A percentile compares a stretch with the other conserved stretches of the same genome.
phyloP scores from a whole-genome alignment of 2,329 filamentous ascomycete genomes.

The Fulvia fulva region DNA sequence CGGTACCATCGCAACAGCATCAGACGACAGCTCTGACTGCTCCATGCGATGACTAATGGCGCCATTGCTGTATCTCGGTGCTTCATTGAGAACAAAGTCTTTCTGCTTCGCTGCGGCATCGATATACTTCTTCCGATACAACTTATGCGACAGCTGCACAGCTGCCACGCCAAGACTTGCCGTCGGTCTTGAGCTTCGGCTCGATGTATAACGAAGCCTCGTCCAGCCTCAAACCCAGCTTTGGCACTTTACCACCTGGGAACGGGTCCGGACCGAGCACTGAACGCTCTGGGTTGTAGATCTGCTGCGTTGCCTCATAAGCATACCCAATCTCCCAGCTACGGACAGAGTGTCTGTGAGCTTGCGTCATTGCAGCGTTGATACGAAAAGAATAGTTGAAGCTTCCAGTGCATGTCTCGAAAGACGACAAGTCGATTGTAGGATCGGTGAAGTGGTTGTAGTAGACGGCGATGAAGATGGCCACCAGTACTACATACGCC shows the following conservation, averaged over 20 bases:
- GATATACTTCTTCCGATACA: slow-evolving; percentile 28
- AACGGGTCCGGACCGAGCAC: slow-evolving; percentile 39
- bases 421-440: slow-evolving; percentile 15
- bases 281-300: slow-evolving; percentile 34
- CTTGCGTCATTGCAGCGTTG: slow-evolving; percentile 28
- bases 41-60: slow-evolving; percentile 48
- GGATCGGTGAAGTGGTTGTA: slow-evolving; percentile 14
- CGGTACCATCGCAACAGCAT: slow-evolving; percentile 50
- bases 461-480: slow-evolving; percentile 15
- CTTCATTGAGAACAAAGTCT: slow-evolving; percentile 37
- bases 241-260: slow-evolving; percentile 29
- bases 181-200: slow-evolving; percentile 31
- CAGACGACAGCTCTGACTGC: slow-evolving; percentile 46
- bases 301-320: slow-evolving; percentile 40
- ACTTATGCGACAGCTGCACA: slow-evolving; percentile 40
- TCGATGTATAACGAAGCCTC: slow-evolving; percentile 33
- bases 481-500: slow-evolving; percentile 17
- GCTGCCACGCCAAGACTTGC: slow-evolving; percentile 43
- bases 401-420: slow-evolving; percentile 21
- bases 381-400: slow-evolving; percentile 29
- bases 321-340: slow-evolving; percentile 44
- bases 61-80: slow-evolving; percentile 43
- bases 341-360: slow-evolving; percentile 34
- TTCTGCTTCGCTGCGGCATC: slow-evolving; percentile 41
- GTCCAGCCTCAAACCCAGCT: slow-evolving; percentile 24